Percentiles rank a stretch among this genome's conserved stretches.
These are phyloP conservation scores for Lepraria neglecta DNA, from an alignment of 495 filamentous ascomycete species.

Conservation along the genomic window DNA sequence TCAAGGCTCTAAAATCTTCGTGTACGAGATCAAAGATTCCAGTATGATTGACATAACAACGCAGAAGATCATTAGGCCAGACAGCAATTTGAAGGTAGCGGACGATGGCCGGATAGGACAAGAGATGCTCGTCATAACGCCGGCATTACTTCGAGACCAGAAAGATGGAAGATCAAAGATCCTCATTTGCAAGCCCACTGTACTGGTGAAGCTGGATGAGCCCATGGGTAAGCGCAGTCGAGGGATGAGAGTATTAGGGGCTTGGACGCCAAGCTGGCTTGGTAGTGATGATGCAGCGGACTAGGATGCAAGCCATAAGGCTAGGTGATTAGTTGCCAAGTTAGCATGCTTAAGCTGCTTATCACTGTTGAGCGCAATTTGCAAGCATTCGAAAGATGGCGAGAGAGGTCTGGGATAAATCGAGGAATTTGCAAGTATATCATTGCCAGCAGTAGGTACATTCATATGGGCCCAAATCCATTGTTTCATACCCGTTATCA, in stretches of 20 bases:
- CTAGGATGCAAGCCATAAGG: neutral
- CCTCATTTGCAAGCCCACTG: constrained; percentile 21
- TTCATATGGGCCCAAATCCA: too few species aligned
- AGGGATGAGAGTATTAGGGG: constrained; percentile 20
- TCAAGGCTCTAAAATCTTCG: constrained; percentile 9
- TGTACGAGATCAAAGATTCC: constrained; percentile 19
- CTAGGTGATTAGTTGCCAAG: too few species aligned
- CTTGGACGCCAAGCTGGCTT: constrained; percentile 25
- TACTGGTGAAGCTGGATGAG: constrained; percentile 26
- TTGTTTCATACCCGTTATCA: too few species aligned
- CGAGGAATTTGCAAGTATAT: too few species aligned
- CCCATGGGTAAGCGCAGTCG: constrained; percentile 26
- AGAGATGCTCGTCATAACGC: constrained; percentile 23
- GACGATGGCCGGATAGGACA: constrained; percentile 26
- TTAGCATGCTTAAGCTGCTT: too few species aligned
- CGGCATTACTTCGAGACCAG: constrained; percentile 12
- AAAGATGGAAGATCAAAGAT: constrained; percentile 9
- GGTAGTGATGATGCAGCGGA: constrained; percentile 17
- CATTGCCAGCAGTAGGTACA: too few species aligned
- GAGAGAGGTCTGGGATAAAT: too few species aligned
- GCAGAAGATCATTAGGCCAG: constrained; percentile 21
- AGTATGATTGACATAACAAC: constrained; percentile 22
- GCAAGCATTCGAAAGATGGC: too few species aligned
- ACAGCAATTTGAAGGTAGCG: constrained; percentile 21
- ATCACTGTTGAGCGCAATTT: too few species aligned